Evolutionary conservation across 495 filamentous ascomycete species (phyloP).

Genomic region (Talaromyces thailandensis): DNA sequence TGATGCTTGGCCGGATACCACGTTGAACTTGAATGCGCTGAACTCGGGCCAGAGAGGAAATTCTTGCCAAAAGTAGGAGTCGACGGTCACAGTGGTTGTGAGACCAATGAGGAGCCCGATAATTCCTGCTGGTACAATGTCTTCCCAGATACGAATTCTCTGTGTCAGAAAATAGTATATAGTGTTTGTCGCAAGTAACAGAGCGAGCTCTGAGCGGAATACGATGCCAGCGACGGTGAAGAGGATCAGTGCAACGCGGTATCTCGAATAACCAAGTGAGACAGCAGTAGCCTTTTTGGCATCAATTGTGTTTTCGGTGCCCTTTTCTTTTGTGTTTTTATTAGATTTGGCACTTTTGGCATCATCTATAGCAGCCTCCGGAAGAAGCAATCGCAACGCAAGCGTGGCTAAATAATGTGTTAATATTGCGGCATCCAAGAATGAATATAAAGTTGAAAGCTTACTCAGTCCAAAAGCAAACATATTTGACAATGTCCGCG

Average conservation of each 20-base stretch:
- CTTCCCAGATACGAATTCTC: slow-evolving; percentile 42
- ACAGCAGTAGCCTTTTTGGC: neutral
- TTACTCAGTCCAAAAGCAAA: slow-evolving; percentile 81
- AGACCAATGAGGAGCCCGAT: slow-evolving; percentile 55
- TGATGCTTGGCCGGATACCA: slow-evolving; percentile 55
- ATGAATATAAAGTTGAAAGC: slow-evolving; percentile 9
- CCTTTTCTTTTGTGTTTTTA: neutral
- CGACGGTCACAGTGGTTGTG: slow-evolving; percentile 56
- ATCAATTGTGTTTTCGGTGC: neutral
- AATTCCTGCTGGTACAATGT: slow-evolving; percentile 61
- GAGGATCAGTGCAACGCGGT: slow-evolving; percentile 52
- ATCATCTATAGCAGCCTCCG: slow-evolving; percentile 29
- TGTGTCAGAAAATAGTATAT: slow-evolving; percentile 43
- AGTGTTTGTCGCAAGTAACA: slow-evolving; percentile 54
- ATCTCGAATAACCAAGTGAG: slow-evolving; percentile 17
- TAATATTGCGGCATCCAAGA: neutral
- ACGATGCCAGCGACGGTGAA: slow-evolving; percentile 76
- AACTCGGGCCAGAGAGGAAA: slow-evolving; percentile 83
- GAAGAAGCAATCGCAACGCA: slow-evolving; percentile 63
- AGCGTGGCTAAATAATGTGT: slow-evolving; percentile 48
- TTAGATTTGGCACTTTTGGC: slow-evolving; percentile 9
- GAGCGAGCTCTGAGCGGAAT: slow-evolving; percentile 83
- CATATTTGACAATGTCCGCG: slow-evolving; percentile 88
- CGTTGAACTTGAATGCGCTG: slow-evolving; percentile 85
- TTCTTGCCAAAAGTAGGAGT: slow-evolving; percentile 87